Evolutionary conservation across 148 eudicot genomes (phyloP), one percentile per base, ranked within the genome.

Genomic region (Beta vulgaris): DNA sequence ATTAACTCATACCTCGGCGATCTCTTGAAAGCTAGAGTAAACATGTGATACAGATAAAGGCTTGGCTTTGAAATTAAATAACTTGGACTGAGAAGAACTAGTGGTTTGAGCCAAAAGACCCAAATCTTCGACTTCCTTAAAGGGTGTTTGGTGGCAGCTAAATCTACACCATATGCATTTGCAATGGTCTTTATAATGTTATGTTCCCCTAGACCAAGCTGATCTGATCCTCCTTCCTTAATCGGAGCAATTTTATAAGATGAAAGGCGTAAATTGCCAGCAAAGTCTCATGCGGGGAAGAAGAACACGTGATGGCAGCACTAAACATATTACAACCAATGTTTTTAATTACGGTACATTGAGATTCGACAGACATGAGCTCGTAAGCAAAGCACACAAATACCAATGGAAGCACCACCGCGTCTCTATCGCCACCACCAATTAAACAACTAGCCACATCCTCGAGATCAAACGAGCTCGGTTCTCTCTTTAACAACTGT

Each of bases 1-100:
- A n/a, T n/a, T n/a, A n/a, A n/a, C n/a, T n/a, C n/a, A 31, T 12
- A 63, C 68, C 68, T 69, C 35, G 1, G 73, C 73, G 15, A 69
- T 69, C 36, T 46, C 16, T 23, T 25, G 55, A 28, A 69, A 69
- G 36, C 36, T 69, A 25, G 28, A 36, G 46, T 69, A 69, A 51
- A 69, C 72, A 29, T 46, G 11, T 16, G 53, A 43, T n/a, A 69
- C 57, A 23, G 57, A 9, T 25, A 69, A 69, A 6, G 35, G 72
- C 57, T 48, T 44, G 11, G 68, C 42, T 31, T 63, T 63, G 14
- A 18, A 55, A 55, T 55, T 55, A 55, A 10, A 19, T 23, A 53
- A 8, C 57, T 14, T 14, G 49, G 39, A 48, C 39, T 49, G 73
- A 11, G 59, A 28, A 32, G 26, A 49, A 49, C 59, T 39, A 18